Conservation (phyloP, 257 asterid species). For the Mentha longifolia region DNA sequence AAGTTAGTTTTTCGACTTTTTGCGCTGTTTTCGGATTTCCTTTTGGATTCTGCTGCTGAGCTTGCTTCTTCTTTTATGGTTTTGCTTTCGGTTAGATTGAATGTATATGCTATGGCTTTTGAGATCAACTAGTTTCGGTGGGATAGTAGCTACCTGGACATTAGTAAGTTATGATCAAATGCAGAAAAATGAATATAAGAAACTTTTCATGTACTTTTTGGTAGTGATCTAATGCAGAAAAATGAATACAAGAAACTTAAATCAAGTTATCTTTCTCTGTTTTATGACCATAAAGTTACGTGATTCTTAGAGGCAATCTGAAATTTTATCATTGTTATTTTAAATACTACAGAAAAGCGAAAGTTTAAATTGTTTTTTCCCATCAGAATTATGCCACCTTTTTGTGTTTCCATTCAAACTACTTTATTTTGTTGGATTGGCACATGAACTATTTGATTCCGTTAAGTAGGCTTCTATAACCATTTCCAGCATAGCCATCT, state of each 20-base stretch:
- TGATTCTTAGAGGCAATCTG: background rate
- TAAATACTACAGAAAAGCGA: background rate
- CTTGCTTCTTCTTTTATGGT: no score
- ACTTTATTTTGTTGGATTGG: background rate
- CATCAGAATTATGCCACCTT: background rate
- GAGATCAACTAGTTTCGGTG: conserved; percentile 1
- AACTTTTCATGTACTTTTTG: background rate
- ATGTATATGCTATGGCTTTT: conserved; percentile 11
- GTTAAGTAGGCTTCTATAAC: conserved; percentile 1
- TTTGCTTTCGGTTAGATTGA: background rate
- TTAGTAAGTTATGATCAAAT: background rate
- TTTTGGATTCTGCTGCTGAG: conserved; percentile 10
- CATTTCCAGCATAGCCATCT: conserved; percentile 10
- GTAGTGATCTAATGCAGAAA: conserved; percentile 5
- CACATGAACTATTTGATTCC: background rate
- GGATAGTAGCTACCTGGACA: conserved; percentile 6
- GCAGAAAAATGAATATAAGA: no score
- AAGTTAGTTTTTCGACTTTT: background rate
- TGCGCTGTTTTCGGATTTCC: conserved; percentile 3
- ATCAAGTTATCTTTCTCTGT: conserved; percentile 4
- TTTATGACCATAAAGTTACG: background rate
- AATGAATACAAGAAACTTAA: background rate
- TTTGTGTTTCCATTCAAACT: background rate
- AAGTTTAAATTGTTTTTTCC: background rate
- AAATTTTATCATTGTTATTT: conserved; percentile 11